phyloP scores from a whole-genome alignment of 2,329 filamentous ascomycete genomes.

The Elsinoe perseae region DNA sequence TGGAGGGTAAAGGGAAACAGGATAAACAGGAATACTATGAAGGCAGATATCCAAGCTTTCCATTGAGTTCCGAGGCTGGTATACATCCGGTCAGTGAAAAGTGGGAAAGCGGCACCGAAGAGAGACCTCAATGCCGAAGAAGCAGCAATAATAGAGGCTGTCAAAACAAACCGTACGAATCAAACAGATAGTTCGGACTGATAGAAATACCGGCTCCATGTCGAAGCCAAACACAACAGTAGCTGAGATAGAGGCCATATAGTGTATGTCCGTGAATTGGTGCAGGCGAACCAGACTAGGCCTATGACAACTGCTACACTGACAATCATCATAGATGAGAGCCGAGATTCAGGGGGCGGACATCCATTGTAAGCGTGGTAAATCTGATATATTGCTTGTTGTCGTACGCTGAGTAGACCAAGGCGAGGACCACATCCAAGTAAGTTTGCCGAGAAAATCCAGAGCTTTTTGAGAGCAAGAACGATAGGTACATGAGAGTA shows the following conservation, averaged over 20 bases:
- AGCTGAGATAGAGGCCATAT: slow-evolving; percentile 54
- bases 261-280: slow-evolving; percentile 58
- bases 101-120: slow-evolving; percentile 31
- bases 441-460: too few relatives aligned
- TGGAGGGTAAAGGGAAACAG: too few relatives aligned
- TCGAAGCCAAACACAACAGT: slow-evolving; percentile 28
- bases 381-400: too few relatives aligned
- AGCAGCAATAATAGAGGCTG: slow-evolving; percentile 46
- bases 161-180: slow-evolving; percentile 64
- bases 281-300: slow-evolving; percentile 62
- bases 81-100: slow-evolving; percentile 33
- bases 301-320: slow-evolving; percentile 57
- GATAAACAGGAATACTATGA: too few relatives aligned
- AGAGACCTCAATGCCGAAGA: slow-evolving; percentile 34
- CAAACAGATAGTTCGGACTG: slow-evolving; percentile 45
- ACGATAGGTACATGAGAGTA: too few relatives aligned
- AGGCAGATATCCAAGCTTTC: too few relatives aligned
- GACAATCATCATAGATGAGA: slow-evolving; percentile 62
- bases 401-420: too few relatives aligned
- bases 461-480: slow-evolving; percentile 79
- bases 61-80: slow-evolving; percentile 31
- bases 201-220: slow-evolving; percentile 29
- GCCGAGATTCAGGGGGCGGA: slow-evolving; percentile 67
- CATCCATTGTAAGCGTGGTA: slow-evolving; percentile 46
- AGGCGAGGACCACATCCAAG: too few relatives aligned